Base-by-base conservation (phyloP, 2,329 filamentous ascomycete species). In the Colletotrichum trifolii region DNA sequence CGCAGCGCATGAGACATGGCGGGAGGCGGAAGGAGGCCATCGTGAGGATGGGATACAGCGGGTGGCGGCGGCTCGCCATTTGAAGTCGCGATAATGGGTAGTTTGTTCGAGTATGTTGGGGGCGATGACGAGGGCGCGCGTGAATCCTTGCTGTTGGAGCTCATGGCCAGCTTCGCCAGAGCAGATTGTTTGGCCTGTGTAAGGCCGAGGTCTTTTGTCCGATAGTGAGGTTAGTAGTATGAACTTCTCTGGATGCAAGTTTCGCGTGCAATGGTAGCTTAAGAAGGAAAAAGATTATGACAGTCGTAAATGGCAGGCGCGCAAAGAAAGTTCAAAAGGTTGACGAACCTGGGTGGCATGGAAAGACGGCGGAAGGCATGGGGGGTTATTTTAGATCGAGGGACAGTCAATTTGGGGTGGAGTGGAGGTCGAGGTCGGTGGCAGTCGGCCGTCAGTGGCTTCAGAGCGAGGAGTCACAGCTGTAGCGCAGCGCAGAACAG, bases 151-250 rank as follows among this genome's bases (percentile, higher is more conserved):
- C 53, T 71, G 77, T 68, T 78, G 74, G 64, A 64, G 72, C 73
- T 78, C 80, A 82, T 82, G 75, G 79, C 79, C 75, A 79, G 74
- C 73, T 81, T 81, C 60, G 79, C 78, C 64, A 81, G 73, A 60
- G 73, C 73, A 54, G 78, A 80, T 62, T 81, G 78, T 64, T 78
- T 78, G 64, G 78, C 75, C 72, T 79, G 77, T 57, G 56, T 66
- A 47, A 68, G 69, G 42, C 69, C 69, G 67, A 70, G 67, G 64
- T 69, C 69, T 71, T 50, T 54, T 58, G 25, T 25, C 45, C 15
- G 42, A 34, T 49, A 12, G 38, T 57, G 58, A 57, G 54, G 58
- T 66, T 43, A 66, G 49, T 49, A 43, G 17, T 47, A 17, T 47
- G 34, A 25, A 13, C 11, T 43, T 58, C 10, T 40, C 15, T 17